Percentiles rank a stretch among this genome's conserved stretches.
These are phyloP conservation scores for Guillardia theta DNA, from an alignment of 78 protist genomes.

Conservation along the genomic window DNA sequence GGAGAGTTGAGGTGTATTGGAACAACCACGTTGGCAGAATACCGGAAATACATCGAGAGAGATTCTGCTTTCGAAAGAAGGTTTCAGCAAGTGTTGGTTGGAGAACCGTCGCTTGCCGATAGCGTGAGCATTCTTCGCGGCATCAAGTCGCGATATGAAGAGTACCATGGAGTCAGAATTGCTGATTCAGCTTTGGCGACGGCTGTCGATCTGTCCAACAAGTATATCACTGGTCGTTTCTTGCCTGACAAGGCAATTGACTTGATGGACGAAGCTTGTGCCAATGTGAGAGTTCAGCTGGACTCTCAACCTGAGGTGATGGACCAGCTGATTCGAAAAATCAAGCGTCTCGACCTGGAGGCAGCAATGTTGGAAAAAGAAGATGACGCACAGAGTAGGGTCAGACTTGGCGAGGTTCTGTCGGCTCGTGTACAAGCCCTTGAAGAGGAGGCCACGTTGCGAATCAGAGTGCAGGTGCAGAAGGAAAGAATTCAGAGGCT, in stretches of 20 bases:
- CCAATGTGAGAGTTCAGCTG: slow-evolving; percentile 58
- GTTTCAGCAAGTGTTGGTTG: slow-evolving; percentile 88
- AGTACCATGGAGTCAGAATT: slow-evolving; percentile 66
- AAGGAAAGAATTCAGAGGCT: background rate
- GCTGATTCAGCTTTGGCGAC: slow-evolving; percentile 91
- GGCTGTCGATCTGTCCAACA: slow-evolving; percentile 87
- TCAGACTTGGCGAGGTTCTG: background rate
- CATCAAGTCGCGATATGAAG: slow-evolving; percentile 42
- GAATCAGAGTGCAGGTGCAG: background rate
- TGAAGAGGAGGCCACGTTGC: background rate
- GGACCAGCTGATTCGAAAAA: slow-evolving; percentile 80
- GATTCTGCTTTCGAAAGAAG: slow-evolving; percentile 99
- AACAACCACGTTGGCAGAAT: slow-evolving; percentile 98
- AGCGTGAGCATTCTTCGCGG: slow-evolving; percentile 93
- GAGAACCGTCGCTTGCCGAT: slow-evolving; percentile 86
- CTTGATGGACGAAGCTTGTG: slow-evolving; percentile 92
- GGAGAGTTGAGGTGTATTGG: slow-evolving; percentile 97
- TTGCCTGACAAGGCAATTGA: slow-evolving; percentile 99
- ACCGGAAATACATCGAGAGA: slow-evolving; percentile 93
- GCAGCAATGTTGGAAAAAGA: background rate
- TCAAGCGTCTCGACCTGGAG: background rate
- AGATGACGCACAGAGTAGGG: background rate
- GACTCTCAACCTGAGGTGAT: slow-evolving; percentile 93
- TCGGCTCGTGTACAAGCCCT: background rate
- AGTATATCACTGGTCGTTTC: slow-evolving; percentile 92